These are phyloP conservation scores for Quercus engelmannii DNA, from an alignment of 306 rosid genomes.

Conservation along the genomic window DNA sequence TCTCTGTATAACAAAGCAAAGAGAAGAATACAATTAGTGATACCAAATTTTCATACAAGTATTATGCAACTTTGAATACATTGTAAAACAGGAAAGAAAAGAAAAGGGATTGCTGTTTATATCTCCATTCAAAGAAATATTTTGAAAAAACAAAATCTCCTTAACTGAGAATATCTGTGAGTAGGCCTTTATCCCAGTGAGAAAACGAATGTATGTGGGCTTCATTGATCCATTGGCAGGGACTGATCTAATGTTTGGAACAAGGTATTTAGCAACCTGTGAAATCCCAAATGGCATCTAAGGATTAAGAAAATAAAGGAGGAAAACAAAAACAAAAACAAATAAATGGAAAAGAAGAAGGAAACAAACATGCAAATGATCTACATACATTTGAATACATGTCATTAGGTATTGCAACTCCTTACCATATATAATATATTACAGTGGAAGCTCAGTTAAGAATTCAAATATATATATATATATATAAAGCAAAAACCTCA, in stretches of 20 bases:
- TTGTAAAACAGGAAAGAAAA: neutral
- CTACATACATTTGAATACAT: neutral
- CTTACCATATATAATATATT: too few species aligned
- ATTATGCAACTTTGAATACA: neutral
- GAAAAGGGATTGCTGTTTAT: neutral
- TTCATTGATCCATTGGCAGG: constrained; percentile 59
- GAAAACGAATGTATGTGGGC: constrained; percentile 85
- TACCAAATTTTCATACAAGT: neutral
- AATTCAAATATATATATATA: too few species aligned
- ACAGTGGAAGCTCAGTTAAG: too few species aligned
- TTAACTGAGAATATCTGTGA: constrained; percentile 91
- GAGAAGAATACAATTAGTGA: neutral
- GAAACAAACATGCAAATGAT: neutral
- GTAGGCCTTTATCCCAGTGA: constrained; percentile 90
- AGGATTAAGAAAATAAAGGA: neutral
- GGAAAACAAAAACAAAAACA: neutral
- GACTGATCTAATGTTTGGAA: constrained; percentile 78
- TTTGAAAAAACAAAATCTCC: constrained; percentile 7
- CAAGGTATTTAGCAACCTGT: constrained; percentile 86
- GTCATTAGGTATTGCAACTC: neutral
- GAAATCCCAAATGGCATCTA: constrained; percentile 1
- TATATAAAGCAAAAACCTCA: too few species aligned
- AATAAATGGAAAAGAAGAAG: neutral
- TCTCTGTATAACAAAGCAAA: constrained; percentile 52
- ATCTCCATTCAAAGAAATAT: constrained; percentile 3